Base-by-base conservation (phyloP, 1,284 basidiomycete species). In the Schizophyllum amplum region DNA sequence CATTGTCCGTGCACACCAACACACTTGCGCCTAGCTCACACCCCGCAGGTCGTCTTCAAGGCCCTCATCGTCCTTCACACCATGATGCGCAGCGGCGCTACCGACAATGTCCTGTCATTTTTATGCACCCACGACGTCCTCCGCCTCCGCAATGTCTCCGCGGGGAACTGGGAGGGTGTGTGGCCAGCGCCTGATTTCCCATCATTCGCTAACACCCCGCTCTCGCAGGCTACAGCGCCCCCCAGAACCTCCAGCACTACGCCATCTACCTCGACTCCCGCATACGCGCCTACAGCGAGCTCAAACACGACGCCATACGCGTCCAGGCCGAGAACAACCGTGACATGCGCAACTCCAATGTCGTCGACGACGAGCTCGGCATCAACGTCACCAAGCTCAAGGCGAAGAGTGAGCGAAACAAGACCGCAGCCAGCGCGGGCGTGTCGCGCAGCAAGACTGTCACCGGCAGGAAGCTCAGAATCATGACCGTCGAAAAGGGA, bases 401-500 rank as follows among this genome's bases (percentile, higher is more conserved):
- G 24, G 20, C 48, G 48, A 50, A 50, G 24, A 22, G 21, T 11
- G 20, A 21, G 21, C 48, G 48, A 11, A 55, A 54, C 55, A 49
- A 51, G n/a, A 27, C 61, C n/a, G n/a, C n/a, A 7, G 55, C 63
- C 21, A 59, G 71, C 24, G 60, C 71, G 4, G 70, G 69, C 11
- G 74, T 78, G 20, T 72, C 78, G 54, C 74, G 88, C 59, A 89
- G 86, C 69, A 90, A 89, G 69, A 91, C 90, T 0, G 78, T 90
- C n/a, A 77, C 81, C 66, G 88, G 90, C 20, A 76, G 91, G 63
- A 92, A 97, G 66, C 72, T 99, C 62, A 80, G 96, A 59, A 82
- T 89, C 47, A 87, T 99, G 81, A 90, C 91, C 0, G 96, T 99
- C 17, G 96, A 99, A 68, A 98, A 97, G 71, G 96, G 97, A 4